Percentiles rank a stretch among this genome's conserved stretches.
Conservation (phyloP, 768 basidiomycete species). For the Trametes cingulata region DNA sequence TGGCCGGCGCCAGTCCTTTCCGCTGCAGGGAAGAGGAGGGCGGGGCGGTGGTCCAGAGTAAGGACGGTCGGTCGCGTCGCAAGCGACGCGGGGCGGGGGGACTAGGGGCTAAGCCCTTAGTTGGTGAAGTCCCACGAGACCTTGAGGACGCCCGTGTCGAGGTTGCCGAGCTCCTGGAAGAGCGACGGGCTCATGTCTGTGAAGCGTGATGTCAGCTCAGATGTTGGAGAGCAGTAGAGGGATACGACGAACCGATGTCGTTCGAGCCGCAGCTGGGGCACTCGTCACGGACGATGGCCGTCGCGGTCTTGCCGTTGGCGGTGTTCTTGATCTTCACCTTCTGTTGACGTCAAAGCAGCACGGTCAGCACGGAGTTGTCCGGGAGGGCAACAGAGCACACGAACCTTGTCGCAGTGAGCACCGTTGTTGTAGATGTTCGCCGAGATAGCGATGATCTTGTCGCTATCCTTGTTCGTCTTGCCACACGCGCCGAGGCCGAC, state of each 20-base stretch:
- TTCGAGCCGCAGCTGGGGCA: conserved; percentile 54
- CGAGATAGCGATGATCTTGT: conserved; percentile 65
- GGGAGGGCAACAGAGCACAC: conserved; percentile 18
- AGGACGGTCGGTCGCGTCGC: neutral
- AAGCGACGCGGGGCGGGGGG: neutral
- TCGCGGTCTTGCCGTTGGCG: conserved; percentile 48
- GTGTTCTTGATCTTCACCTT: conserved; percentile 61
- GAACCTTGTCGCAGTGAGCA: conserved; percentile 60
- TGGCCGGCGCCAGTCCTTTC: conserved; percentile 1
- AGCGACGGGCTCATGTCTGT: conserved; percentile 68
- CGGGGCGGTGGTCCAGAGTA: neutral
- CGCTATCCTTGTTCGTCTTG: conserved; percentile 43
- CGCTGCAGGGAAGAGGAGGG: conserved; percentile 1
- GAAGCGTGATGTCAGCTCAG: neutral
- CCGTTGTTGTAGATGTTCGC: conserved; percentile 53
- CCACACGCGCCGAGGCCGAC: conserved; percentile 68
- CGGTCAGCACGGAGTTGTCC: neutral
- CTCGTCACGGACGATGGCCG: conserved; percentile 54
- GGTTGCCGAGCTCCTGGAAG: conserved; percentile 52
- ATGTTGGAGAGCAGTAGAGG: neutral
- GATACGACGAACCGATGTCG: conserved; percentile 54
- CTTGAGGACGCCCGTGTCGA: conserved; percentile 49
- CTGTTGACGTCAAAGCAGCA: conserved; percentile 35
- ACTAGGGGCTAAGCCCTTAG: neutral
- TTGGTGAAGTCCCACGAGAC: conserved; percentile 61